phyloP scores from a whole-genome alignment of 2,329 filamentous ascomycete genomes.

The Aspergillus flavus region DNA sequence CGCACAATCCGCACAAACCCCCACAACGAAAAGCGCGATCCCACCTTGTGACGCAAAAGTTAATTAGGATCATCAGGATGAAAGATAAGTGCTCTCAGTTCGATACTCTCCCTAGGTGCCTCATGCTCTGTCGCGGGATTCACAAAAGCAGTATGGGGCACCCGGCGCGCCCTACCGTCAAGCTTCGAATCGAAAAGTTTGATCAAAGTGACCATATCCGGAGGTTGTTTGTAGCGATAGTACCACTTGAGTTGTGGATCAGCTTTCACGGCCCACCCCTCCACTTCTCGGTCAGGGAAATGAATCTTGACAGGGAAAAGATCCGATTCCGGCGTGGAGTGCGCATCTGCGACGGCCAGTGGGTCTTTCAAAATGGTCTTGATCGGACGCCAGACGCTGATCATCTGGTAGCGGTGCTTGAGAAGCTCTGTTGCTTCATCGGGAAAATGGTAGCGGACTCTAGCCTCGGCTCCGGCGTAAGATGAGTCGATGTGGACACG shows the following conservation, averaged over 20 bases:
- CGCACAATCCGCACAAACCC: no score
- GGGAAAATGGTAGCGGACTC: conserved; percentile 49
- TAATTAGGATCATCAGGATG: conserved; percentile 40
- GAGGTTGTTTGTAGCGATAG: conserved; percentile 55
- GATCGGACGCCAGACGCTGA: conserved; percentile 57
- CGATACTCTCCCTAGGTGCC: conserved; percentile 55
- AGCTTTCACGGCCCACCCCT: conserved; percentile 52
- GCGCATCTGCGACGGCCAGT: conserved; percentile 56
- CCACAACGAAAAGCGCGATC: no score
- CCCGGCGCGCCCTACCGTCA: conserved; percentile 55
- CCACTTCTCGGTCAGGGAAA: conserved; percentile 55
- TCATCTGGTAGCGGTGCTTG: conserved; percentile 50
- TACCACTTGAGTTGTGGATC: conserved; percentile 53
- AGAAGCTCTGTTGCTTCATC: conserved; percentile 48
- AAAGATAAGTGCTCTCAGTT: conserved; percentile 59
- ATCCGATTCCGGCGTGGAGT: conserved; percentile 53
- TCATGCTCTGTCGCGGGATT: conserved; percentile 48
- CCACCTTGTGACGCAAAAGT: no score
- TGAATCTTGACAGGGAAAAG: conserved; percentile 54
- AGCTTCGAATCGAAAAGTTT: conserved; percentile 64
- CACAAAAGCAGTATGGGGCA: conserved; percentile 59
- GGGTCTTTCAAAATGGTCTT: conserved; percentile 57
- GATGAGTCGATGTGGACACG: conserved; percentile 56
- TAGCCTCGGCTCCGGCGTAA: conserved; percentile 45
- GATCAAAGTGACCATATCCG: conserved; percentile 60